These are phyloP conservation scores for Cunninghamia lanceolata DNA, from an alignment of 75 land plant species.

Conservation along the genomic window DNA sequence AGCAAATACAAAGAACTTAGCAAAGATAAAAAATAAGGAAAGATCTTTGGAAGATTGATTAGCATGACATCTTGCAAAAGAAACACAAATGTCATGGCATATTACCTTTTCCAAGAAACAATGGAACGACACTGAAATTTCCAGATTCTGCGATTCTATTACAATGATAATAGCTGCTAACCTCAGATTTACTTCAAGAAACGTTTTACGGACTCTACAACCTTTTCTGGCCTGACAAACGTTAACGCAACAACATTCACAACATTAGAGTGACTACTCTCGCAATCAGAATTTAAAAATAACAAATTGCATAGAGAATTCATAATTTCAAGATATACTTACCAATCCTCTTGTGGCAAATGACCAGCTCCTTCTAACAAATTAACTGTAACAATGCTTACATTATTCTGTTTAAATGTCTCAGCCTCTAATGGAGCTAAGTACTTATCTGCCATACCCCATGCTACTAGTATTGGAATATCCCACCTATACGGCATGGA, in stretches of 20 bases:
- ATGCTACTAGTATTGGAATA: constrained; percentile 69
- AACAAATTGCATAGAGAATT: neutral
- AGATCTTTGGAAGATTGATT: neutral
- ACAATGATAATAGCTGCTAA: neutral
- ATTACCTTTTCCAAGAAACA: neutral
- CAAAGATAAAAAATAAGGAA: neutral
- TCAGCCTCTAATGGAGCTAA: constrained; percentile 78
- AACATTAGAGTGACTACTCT: neutral
- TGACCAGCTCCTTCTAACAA: constrained; percentile 91
- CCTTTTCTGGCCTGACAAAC: constrained; percentile 86
- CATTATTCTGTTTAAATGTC: constrained; percentile 73
- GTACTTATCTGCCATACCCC: constrained; percentile 90
- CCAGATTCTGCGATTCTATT: neutral
- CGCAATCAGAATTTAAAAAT: neutral
- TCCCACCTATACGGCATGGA: constrained; percentile 64
- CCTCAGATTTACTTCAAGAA: constrained; percentile 5
- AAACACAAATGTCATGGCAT: neutral
- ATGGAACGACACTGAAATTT: neutral
- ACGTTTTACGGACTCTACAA: constrained; percentile 62
- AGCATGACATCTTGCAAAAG: neutral
- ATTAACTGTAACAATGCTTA: constrained; percentile 41
- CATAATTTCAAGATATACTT: constrained; percentile 12
- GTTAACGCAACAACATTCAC: neutral
- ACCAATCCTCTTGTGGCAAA: constrained; percentile 99
- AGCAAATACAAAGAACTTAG: neutral